phyloP scores from a whole-genome alignment of 2,329 filamentous ascomycete species.

The Triangularia verruculosa region DNA sequence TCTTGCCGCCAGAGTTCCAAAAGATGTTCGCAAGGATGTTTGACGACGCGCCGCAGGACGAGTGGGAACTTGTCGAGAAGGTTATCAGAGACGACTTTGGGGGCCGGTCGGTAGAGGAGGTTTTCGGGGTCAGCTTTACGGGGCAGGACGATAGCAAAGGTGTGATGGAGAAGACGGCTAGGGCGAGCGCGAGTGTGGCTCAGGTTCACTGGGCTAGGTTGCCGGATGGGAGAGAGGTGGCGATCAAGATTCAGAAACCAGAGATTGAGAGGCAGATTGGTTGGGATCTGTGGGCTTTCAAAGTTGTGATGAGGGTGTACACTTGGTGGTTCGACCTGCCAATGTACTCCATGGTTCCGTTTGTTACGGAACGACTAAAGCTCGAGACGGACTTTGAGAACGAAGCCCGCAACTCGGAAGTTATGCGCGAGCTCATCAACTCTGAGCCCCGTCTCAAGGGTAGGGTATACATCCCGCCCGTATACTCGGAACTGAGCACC shows the following conservation, averaged over 20 bases:
- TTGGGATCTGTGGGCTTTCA: conserved; percentile 67
- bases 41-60: conserved; percentile 92
- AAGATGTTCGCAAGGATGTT: conserved; percentile 97
- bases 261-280: conserved; percentile 88
- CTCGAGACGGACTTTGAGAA: conserved; percentile 94
- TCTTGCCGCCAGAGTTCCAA: conserved; percentile 91
- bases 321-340: conserved; percentile 90
- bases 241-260: conserved; percentile 93
- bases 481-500: conserved; percentile 79
- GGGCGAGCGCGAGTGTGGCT: conserved; percentile 85
- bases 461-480: conserved; percentile 82
- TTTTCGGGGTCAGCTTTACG: conserved; percentile 84
- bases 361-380: conserved; percentile 85
- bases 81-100: conserved; percentile 88
- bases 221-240: conserved; percentile 83
- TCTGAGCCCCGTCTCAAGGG: conserved; percentile 72
- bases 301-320: conserved; percentile 80
- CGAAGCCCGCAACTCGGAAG: conserved; percentile 83
- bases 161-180: conserved; percentile 57
- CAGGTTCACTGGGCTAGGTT: conserved; percentile 95
- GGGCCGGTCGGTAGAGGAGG: conserved; percentile 77
- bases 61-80: conserved; percentile 78
- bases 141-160: conserved; percentile 64
- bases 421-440: conserved; percentile 74
- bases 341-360: conserved; percentile 84